Evolutionary conservation across 2,329 filamentous ascomycete genomes (phyloP), one percentile per base, ranked within the genome.

Genomic region (Microthyrium microscopicum): DNA sequence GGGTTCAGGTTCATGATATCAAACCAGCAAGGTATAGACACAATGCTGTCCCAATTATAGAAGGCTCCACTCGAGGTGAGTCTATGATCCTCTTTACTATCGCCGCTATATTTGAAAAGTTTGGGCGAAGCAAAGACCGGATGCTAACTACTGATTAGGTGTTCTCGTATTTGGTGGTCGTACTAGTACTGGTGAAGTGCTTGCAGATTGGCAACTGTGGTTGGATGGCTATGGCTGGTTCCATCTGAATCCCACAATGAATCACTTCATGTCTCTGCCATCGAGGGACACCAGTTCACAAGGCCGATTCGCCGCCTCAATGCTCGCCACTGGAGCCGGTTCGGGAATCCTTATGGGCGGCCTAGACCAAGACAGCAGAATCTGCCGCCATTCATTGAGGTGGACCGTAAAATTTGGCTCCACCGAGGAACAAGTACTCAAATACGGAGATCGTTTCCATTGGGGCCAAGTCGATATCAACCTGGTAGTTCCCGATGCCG

Each of bases 1-100:
- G 83, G 83, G 61, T 63, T 37, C 64, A 61, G 41, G 65, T 70
- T 11, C 62, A 75, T 38, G 65, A 70, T 44, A 60, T 93, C n/a
- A 75, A 77, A 1, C 46, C 60, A n/a, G 66, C 77, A 7, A 61
- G 84, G 17, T 93, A 79, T 53, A 66, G 87, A 33, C 87, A 94
- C 47, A 70, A 70, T 37, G 67, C 75, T 20, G 60, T 72, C 9
- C 49, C 52, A 11, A 47, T 70, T 22, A 44, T 46, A 21, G 33
- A n/a, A n/a, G n/a, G n/a, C n/a, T n/a, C n/a, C n/a, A n/a, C n/a
- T n/a, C n/a, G n/a, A n/a, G n/a, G n/a, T n/a, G n/a, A n/a, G n/a
- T n/a, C n/a, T n/a, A n/a, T n/a, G n/a, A n/a, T n/a, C n/a, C n/a
- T n/a, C n/a, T n/a, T n/a, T n/a, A n/a, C n/a, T n/a, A n/a, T n/a